phyloP scores from a whole-genome alignment of 2,329 filamentous ascomycete genomes.

The Calcarisporium arbuscula region DNA sequence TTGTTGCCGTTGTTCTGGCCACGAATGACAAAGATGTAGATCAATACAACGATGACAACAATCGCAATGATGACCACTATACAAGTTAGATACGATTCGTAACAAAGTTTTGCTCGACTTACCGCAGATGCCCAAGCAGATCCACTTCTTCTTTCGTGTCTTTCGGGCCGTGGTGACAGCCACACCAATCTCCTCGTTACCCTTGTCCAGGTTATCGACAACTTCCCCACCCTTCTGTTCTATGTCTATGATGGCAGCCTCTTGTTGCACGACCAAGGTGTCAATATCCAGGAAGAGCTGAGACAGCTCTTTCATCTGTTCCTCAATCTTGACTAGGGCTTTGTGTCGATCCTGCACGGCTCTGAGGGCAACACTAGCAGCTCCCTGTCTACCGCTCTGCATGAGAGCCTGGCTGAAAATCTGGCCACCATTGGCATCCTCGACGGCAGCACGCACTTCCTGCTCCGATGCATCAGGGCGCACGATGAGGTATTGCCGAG shows the following conservation, averaged over 20 bases:
- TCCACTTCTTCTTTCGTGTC: slow-evolving; percentile 93
- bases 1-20: slow-evolving; percentile 17
- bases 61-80: slow-evolving; percentile 47
- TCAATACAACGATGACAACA: slow-evolving; percentile 44
- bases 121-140: slow-evolving; percentile 72
- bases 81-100: slow-evolving; percentile 20
- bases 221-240: slow-evolving; percentile 84
- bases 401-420: slow-evolving; percentile 86
- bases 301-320: slow-evolving; percentile 79
- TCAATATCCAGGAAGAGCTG: slow-evolving; percentile 89
- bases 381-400: slow-evolving; percentile 72
- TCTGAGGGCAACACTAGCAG: slow-evolving; percentile 70
- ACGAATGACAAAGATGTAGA: slow-evolving; percentile 39
- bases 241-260: slow-evolving; percentile 71
- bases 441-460: slow-evolving; percentile 72
- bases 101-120: too few relatives aligned
- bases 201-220: slow-evolving; percentile 75
- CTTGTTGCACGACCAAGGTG: slow-evolving; percentile 78
- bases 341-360: slow-evolving; percentile 79
- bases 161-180: slow-evolving; percentile 76
- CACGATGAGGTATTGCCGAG: slow-evolving; percentile 85
- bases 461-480: slow-evolving; percentile 71
- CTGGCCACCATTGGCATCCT: slow-evolving; percentile 65
- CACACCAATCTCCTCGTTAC: slow-evolving; percentile 74
- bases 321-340: slow-evolving; percentile 87